Evolutionary conservation across 768 basidiomycete species (phyloP), one percentile per base, ranked within the genome.

Genomic region (Coprinopsis sp.): DNA sequence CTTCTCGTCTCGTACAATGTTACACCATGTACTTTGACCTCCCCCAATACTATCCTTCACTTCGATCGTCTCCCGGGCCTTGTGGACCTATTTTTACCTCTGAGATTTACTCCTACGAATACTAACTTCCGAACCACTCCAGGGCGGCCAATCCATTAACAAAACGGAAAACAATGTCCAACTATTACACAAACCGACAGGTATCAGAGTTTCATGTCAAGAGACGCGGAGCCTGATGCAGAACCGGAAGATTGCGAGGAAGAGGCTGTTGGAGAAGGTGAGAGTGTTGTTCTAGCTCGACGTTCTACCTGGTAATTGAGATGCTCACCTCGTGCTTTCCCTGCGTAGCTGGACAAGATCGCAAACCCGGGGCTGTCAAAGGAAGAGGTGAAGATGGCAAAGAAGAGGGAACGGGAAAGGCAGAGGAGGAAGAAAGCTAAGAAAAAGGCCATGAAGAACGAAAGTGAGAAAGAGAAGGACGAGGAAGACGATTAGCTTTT

Each of bases 91-190:
- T n/a, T n/a, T n/a, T n/a, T n/a, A n/a, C n/a, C n/a, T n/a, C n/a
- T n/a, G n/a, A n/a, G n/a, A n/a, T n/a, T n/a, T n/a, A n/a, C n/a
- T n/a, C n/a, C n/a, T n/a, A 50, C 44, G 22, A 37, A 42, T 28
- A 29, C 40, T 47, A 44, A 60, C 54, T 49, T 55, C 55, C 56
- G 59, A 57, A 54, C 59, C 58, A 27, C 34, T 56, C n/a, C n/a
- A 77, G 76, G 93, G 93, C 23, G 93, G 93, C n/a, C 93, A 97
- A 73, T 92, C 91, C 22, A 84, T 95, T 61, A 95, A 97, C 73
- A 97, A 96, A 70, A 91, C 90, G 50, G 78, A 85, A 71, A 83
- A 93, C 65, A 87, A 90, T 59, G 92, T 95, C 22, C 91, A 92
- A 59, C 72, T 97, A 23, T 67, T 91, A 31, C 93, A 97, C 62